Percentiles rank a stretch among this genome's conserved stretches.
Evolutionary conservation across 345 rosid species (phyloP).

Genomic region (Excoecaria agallocha): DNA sequence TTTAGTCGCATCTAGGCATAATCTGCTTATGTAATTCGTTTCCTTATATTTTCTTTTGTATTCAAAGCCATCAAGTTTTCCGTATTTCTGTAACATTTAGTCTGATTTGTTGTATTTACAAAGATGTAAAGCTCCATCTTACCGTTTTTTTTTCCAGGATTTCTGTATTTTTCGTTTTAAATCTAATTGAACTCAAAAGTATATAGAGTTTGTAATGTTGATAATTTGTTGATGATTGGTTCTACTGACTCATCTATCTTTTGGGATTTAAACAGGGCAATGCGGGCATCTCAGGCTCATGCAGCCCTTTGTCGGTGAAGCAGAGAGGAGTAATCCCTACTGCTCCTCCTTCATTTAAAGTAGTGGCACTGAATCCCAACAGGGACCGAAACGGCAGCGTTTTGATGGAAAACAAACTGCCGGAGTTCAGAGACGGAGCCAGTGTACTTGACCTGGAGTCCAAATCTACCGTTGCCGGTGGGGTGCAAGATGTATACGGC

Average conservation of each 20-base stretch:
- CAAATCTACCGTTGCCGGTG: conserved; percentile 45
- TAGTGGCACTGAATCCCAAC: conserved; percentile 35
- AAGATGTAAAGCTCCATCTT: neutral
- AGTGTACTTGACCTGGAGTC: conserved; percentile 45
- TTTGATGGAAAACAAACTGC: conserved; percentile 41
- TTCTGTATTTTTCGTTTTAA: neutral
- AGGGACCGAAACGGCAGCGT: conserved; percentile 43
- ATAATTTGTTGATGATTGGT: neutral
- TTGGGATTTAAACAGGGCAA: conserved; percentile 39
- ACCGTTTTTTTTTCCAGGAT: neutral
- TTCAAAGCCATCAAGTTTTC: no score
- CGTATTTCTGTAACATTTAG: neutral
- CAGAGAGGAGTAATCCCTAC: conserved; percentile 26
- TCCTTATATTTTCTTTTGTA: neutral
- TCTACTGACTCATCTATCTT: neutral
- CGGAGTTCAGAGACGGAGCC: conserved; percentile 34
- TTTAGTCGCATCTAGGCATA: neutral
- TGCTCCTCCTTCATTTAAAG: conserved; percentile 38
- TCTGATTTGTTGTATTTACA: neutral
- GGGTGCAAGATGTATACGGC: conserved; percentile 26
- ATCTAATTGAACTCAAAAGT: neutral
- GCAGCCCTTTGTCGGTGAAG: conserved; percentile 38
- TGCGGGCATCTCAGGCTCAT: conserved; percentile 38
- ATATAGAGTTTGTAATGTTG: neutral
- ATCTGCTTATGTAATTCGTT: neutral